Evolutionary conservation across 2,329 filamentous ascomycete species (phyloP), one percentile per base, ranked within the genome.

Genomic region (Chrysosporium keratinophilum): DNA sequence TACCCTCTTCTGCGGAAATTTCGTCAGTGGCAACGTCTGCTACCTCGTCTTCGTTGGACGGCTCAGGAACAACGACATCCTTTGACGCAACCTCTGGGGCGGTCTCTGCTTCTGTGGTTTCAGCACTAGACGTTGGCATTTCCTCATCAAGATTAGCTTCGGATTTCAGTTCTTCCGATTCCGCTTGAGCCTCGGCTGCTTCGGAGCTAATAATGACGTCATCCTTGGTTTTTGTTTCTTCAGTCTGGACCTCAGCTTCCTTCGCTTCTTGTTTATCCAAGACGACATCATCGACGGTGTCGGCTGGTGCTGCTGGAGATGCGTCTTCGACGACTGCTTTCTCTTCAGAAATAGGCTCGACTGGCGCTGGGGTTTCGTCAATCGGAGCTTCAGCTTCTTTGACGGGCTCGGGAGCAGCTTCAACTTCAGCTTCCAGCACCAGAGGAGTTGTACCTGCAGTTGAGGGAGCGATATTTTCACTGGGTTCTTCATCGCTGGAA

Each of bases 61-160:
- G 1, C 15, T 42, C 37, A 12, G n/a, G 9, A 12, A 10, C 37
- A 20, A 33, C 19, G 1, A n/a, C 28, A 35, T 43, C 49, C 28
- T 51, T 11, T n/a, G 33, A 39, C 43, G 11, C 23, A 31, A 15
- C 23, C 1, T 43, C 39, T 14, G 28, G 28, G 5, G 14, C 11
- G 10, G 39, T 43, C 15, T 43, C 49, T 3, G 19, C 2, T 5
- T 39, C 17, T 5, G 10, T 15, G 19, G 5, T 4, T 10, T 40
- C 12, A 12, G n/a, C 41, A 17, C 28, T 12, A 35, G 39, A 33
- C 20, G 50, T 46, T 41, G 34, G 15, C 12, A 41, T 33, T 53
- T 53, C 41, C 50, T 53, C 42, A 53, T 46, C 50, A 20, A 12
- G 20, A 23, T 46, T 41, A 46, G 50, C n/a, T 33, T 31, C 50